Conservation (phyloP, 768 basidiomycete genomes). For the Boletus patriciae region DNA sequence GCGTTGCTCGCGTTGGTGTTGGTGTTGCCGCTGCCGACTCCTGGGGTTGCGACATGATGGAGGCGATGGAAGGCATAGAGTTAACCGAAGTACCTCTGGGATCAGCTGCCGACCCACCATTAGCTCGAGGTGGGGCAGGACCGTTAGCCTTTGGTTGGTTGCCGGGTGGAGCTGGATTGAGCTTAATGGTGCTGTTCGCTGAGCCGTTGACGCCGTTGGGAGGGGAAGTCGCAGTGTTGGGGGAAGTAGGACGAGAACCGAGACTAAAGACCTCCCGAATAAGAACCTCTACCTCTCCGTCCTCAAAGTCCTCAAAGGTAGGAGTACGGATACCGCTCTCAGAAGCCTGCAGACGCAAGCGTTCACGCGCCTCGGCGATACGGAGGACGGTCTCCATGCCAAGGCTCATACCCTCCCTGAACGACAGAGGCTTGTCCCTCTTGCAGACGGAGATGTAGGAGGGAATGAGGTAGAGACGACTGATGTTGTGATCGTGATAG, state of each 20-base stretch:
- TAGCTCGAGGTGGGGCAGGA: conserved; percentile 21
- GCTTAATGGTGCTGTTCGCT: conserved; percentile 16
- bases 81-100: conserved; percentile 24
- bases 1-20: not conserved
- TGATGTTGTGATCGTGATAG: conserved; percentile 39
- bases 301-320: conserved; percentile 36
- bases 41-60: conserved; percentile 16
- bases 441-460: conserved; percentile 38
- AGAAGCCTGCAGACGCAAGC: conserved; percentile 36
- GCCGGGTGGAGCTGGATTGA: conserved; percentile 18
- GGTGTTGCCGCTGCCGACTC: not conserved
- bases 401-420: conserved; percentile 43
- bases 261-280: conserved; percentile 32
- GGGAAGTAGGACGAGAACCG: conserved; percentile 29
- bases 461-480: conserved; percentile 35
- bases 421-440: conserved; percentile 36
- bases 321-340: conserved; percentile 33
- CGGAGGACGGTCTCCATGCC: conserved; percentile 40
- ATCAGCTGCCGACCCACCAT: conserved; percentile 35
- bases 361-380: conserved; percentile 41
- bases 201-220: conserved; percentile 15
- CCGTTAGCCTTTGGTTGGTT: conserved; percentile 24
- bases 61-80: conserved; percentile 18
- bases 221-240: conserved; percentile 7
- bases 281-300: conserved; percentile 25